Percentiles rank a stretch among this genome's conserved stretches.
These are phyloP conservation scores for Aspergillus thermomutatus DNA, from an alignment of 2,329 filamentous ascomycete genomes.

Conservation along the genomic window DNA sequence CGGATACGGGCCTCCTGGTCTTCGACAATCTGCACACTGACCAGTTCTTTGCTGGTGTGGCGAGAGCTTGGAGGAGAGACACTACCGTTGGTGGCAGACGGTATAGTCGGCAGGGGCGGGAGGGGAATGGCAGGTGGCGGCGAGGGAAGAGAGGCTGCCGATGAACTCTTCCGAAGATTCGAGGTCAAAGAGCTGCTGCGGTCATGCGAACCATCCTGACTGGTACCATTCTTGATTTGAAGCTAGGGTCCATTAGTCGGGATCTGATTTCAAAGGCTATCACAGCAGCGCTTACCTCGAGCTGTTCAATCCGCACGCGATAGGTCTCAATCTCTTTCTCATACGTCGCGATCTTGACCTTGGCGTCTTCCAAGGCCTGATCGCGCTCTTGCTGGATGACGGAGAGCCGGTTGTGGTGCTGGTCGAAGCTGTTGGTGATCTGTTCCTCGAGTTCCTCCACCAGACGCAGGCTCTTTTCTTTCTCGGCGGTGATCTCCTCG, in stretches of 20 bases:
- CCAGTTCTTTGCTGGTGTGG: slow-evolving; percentile 77
- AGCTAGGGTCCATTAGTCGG: slow-evolving; percentile 27
- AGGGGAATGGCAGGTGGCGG: slow-evolving; percentile 95
- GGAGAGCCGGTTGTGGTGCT: slow-evolving; percentile 88
- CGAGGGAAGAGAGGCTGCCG: slow-evolving; percentile 80
- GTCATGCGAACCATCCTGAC: slow-evolving; percentile 44
- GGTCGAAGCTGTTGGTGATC: slow-evolving; percentile 89
- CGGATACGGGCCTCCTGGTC: slow-evolving; percentile 94
- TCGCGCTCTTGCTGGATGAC: slow-evolving; percentile 72
- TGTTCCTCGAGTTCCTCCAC: slow-evolving; percentile 97
- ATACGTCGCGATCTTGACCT: slow-evolving; percentile 58
- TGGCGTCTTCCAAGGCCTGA: slow-evolving; percentile 74
- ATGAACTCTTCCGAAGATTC: slow-evolving; percentile 78
- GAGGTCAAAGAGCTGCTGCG: slow-evolving; percentile 60
- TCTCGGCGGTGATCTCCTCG: slow-evolving; percentile 58
- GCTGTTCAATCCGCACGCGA: slow-evolving; percentile 56
- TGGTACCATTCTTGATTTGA: slow-evolving; percentile 41
- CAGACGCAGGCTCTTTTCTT: slow-evolving; percentile 86
- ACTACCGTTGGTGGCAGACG: slow-evolving; percentile 48
- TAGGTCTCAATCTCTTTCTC: slow-evolving; percentile 65
- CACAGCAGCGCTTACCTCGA: slow-evolving; percentile 63
- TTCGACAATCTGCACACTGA: slow-evolving; percentile 78
- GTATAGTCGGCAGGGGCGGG: slow-evolving; percentile 73
- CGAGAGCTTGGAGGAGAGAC: slow-evolving; percentile 60
- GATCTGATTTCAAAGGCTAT: neutral